Evolutionary conservation across 2,329 filamentous ascomycete species (phyloP), one percentile per base, ranked within the genome.

Genomic region (Metarhizium brunneum): DNA sequence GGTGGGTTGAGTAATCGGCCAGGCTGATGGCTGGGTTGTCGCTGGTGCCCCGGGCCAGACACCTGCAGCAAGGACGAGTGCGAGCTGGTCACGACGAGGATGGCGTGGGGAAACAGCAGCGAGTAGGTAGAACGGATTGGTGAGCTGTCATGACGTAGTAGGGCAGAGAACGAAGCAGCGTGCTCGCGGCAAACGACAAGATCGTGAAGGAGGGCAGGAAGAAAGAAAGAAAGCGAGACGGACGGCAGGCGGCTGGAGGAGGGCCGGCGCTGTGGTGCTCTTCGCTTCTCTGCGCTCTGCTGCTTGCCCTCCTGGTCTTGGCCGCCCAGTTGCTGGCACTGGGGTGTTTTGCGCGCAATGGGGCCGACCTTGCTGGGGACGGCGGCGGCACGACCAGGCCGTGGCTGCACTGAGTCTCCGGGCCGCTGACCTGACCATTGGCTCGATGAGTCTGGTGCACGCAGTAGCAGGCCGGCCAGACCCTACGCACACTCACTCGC

Each of bases 1-100:
- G 20, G 20, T 6, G 20, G 45, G 30, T 13, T 16, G 45, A 48
- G 25, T 61, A 60, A 59, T 59, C 61, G 63, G 61, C 64, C 62
- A 59, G 64, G 57, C 40, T 52, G 25, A 47, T 47, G 50, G 49
- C 54, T 58, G 59, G 56, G 56, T 58, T 56, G 58, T 59, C 57
- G 58, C 52, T 54, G 50, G 50, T 53, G 7, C n/a, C 32, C 51
- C 25, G n/a, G 48, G 4, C 50, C 43, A 50, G 14, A n/a, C n/a
- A 51, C 32, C 43, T 8, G 32, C 18, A 11, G 14, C 32, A 30
- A 53, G 36, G 43, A 51, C 53, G 54, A 50, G 53, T 54, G 59
- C 57, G 57, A 62, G 53, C 43, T 54, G 56, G 54, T 54, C 52
- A 60, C 54, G 55, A 47, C 35, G 55, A 57, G 49, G 48, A 50